phyloP scores from a whole-genome alignment of 2,329 filamentous ascomycete genomes.

The Fusarium buharicum region DNA sequence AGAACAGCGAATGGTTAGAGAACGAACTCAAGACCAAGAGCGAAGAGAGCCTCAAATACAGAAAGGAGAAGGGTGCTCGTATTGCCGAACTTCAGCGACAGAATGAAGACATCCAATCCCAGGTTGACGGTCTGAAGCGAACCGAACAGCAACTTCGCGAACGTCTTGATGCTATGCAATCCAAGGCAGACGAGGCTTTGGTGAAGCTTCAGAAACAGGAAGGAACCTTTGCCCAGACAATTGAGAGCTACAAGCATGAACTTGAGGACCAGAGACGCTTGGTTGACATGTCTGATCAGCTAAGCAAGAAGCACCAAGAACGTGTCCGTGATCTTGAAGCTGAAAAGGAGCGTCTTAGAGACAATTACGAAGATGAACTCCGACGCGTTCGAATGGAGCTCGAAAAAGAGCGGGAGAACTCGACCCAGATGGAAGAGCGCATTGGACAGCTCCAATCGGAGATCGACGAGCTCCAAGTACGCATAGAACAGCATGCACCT shows the following conservation, averaged over 20 bases:
- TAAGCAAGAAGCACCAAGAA: slow-evolving; percentile 76
- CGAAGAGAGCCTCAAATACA: slow-evolving; percentile 85
- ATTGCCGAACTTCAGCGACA: slow-evolving; percentile 89
- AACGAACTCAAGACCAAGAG: slow-evolving; percentile 90
- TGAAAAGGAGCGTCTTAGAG: slow-evolving; percentile 68
- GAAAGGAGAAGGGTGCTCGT: slow-evolving; percentile 92
- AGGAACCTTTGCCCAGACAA: slow-evolving; percentile 81
- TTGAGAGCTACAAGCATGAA: slow-evolving; percentile 88
- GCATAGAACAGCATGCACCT: slow-evolving; percentile 56
- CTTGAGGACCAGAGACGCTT: slow-evolving; percentile 83
- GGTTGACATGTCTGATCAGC: slow-evolving; percentile 82
- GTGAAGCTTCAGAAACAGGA: slow-evolving; percentile 85
- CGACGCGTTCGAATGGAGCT: slow-evolving; percentile 66
- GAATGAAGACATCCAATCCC: slow-evolving; percentile 84
- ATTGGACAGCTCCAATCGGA: slow-evolving; percentile 63
- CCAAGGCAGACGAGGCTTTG: slow-evolving; percentile 87
- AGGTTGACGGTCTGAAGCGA: slow-evolving; percentile 79
- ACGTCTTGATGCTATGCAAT: slow-evolving; percentile 83
- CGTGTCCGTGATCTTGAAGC: slow-evolving; percentile 76
- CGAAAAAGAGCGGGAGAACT: slow-evolving; percentile 63
- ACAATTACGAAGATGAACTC: slow-evolving; percentile 71
- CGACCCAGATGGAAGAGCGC: slow-evolving; percentile 59
- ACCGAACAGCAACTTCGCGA: slow-evolving; percentile 83
- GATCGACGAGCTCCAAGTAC: slow-evolving; percentile 63
- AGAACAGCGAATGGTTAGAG: slow-evolving; percentile 94